Evolutionary conservation across 164 flowering plant genomes (phyloP).

Genomic region (Hamamelis virginiana): DNA sequence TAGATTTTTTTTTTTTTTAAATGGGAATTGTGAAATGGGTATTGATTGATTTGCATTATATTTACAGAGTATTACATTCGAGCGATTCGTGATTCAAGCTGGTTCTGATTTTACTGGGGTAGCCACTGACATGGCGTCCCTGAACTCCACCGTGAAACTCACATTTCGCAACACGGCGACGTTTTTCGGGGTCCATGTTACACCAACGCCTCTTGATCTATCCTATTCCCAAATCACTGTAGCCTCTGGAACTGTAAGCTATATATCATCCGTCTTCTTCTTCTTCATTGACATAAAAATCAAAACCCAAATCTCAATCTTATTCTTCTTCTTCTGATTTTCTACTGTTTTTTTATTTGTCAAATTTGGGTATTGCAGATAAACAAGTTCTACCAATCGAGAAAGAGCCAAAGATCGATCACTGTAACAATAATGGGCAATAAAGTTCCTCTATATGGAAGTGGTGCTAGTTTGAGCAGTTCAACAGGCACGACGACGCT

Average conservation of each 20-base stretch:
- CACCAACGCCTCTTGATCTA: slow-evolving; percentile 68
- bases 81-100: slow-evolving; percentile 64
- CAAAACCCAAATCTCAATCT: not conserved
- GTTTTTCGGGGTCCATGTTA: slow-evolving; percentile 85
- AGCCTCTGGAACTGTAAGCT: slow-evolving; percentile 70
- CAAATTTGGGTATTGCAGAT: slow-evolving; percentile 46
- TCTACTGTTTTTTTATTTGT: not conserved
- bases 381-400: slow-evolving; percentile 72
- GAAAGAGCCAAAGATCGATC: slow-evolving; percentile 67
- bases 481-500: slow-evolving; percentile 44
- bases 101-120: slow-evolving; percentile 83
- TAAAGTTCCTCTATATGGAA: slow-evolving; percentile 78
- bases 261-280: not conserved
- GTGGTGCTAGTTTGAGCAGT: slow-evolving; percentile 65
- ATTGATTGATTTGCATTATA: not conserved
- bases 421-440: slow-evolving; percentile 48
- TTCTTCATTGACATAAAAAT: not conserved
- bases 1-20: too few species aligned
- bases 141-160: slow-evolving; percentile 73
- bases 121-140: slow-evolving; percentile 77
- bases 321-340: too few species aligned
- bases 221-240: slow-evolving; percentile 57
- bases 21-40: slow-evolving; percentile 2
- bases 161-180: slow-evolving; percentile 76
- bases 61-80: slow-evolving; percentile 68